Percentiles rank a stretch among this genome's conserved stretches.
Conservation (phyloP, 2,329 filamentous ascomycete species). For the Lasiodiplodia theobromae region DNA sequence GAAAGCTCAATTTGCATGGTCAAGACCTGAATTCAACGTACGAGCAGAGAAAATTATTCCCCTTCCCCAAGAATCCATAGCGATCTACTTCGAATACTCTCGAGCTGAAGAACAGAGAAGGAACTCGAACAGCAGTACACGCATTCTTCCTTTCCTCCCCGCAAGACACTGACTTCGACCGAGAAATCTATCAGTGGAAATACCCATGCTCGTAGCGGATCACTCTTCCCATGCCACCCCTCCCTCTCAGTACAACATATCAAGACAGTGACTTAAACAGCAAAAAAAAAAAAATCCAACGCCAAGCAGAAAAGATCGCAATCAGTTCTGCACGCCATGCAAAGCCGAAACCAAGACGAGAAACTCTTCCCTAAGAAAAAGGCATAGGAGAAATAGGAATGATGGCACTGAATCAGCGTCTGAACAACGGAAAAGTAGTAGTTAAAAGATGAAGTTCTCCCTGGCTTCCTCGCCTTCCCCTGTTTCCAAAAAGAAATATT, state of each 20-base stretch:
- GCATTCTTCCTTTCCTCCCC: not conserved
- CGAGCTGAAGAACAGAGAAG: not conserved
- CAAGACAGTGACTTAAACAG: not conserved
- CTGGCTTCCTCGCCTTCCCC: not conserved
- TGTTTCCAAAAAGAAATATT: not conserved
- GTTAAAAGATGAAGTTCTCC: not conserved
- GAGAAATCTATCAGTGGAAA: too few relatives aligned
- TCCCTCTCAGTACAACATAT: not conserved
- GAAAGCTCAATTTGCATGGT: too few relatives aligned
- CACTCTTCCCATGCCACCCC: too few relatives aligned
- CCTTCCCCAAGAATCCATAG: too few relatives aligned
- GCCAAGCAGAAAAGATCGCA: not conserved
- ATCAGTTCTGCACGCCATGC: slow-evolving; percentile 31
- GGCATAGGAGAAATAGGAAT: not conserved
- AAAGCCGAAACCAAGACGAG: not conserved
- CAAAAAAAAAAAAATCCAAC: not conserved
- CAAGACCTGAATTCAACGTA: too few relatives aligned
- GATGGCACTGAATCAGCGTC: not conserved
- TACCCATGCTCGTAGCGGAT: too few relatives aligned
- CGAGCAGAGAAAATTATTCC: too few relatives aligned
- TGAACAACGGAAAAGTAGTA: not conserved
- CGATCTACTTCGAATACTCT: not conserved
- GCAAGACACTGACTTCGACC: not conserved
- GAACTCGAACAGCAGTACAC: not conserved
- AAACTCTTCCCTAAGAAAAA: not conserved